Evolutionary conservation across 2,329 filamentous ascomycete genomes (phyloP).

Genomic region (Mariannaea sp.): DNA sequence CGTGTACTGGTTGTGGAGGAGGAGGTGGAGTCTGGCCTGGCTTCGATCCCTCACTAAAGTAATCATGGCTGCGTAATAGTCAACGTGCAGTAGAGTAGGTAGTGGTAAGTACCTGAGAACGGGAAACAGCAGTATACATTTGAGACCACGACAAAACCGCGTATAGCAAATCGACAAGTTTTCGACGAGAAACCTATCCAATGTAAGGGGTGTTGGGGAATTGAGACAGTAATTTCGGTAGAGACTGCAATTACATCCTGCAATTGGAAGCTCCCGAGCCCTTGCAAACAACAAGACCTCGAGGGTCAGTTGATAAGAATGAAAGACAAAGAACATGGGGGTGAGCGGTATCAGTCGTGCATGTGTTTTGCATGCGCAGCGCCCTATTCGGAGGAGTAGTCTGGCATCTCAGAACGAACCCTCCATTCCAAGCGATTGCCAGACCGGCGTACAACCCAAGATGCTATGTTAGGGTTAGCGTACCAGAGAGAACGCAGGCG

Average conservation of each 20-base stretch:
- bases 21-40: no score
- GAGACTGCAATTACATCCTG: conserved; percentile 10
- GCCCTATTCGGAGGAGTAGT: no score
- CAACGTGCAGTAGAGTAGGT: no score
- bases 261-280: conserved; percentile 1
- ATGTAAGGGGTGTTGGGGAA: conserved; percentile 11
- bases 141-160: conserved; percentile 5
- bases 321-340: conserved; percentile 11
- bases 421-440: conserved; percentile 16
- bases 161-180: conserved; percentile 8
- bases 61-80: no score
- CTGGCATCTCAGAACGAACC: conserved; percentile 1
- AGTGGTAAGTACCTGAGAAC: no score
- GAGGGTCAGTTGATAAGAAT: conserved; percentile 8
- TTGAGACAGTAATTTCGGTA: conserved; percentile 22
- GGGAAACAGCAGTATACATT: no score
- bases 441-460: conserved; percentile 12
- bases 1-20: conserved; percentile 1
- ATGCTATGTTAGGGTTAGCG: conserved; percentile 7
- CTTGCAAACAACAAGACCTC: background rate
- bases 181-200: conserved; percentile 4
- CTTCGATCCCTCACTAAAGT: no score
- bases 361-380: conserved; percentile 3
- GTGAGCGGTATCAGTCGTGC: conserved; percentile 4
- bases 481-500: conserved; percentile 15